Evolutionary conservation across 1,139 yeast genomes (phyloP).

Genomic region (Arxiozyma bovina): DNA sequence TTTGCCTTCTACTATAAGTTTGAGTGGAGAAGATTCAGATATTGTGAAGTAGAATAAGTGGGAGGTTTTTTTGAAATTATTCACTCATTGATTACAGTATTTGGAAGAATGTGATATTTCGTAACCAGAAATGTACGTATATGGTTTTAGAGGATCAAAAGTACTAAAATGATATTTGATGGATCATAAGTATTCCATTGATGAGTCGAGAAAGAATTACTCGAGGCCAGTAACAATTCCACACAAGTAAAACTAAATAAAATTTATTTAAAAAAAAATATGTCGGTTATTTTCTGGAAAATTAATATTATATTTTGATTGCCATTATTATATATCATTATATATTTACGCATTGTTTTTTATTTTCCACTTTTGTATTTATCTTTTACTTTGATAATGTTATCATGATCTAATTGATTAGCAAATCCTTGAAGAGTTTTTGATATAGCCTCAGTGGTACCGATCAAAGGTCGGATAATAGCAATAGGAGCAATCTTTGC

Average conservation of each 20-base stretch:
- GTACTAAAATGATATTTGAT: slow-evolving; percentile 50
- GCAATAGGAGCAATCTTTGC: slow-evolving; percentile 74
- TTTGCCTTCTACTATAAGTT: slow-evolving; percentile 85
- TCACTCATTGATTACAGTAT: slow-evolving; percentile 78
- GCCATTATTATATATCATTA: not conserved
- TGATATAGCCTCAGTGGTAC: slow-evolving; percentile 85
- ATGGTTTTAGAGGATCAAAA: slow-evolving; percentile 87
- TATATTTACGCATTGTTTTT: not conserved
- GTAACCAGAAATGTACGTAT: slow-evolving; percentile 57
- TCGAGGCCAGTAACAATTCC: slow-evolving; percentile 72
- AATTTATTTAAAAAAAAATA: not conserved
- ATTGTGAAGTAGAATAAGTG: slow-evolving; percentile 65
- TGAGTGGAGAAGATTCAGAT: slow-evolving; percentile 89
- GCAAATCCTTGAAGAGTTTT: slow-evolving; percentile 77
- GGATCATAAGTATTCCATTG: slow-evolving; percentile 61
- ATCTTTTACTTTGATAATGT: slow-evolving; percentile 42
- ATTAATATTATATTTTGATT: not conserved
- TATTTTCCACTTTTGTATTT: slow-evolving; percentile 36
- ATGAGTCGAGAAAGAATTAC: slow-evolving; percentile 46
- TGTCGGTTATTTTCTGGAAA: not conserved
- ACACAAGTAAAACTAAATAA: not conserved
- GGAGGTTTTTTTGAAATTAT: slow-evolving; percentile 83
- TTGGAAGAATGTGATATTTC: slow-evolving; percentile 67
- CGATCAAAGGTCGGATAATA: slow-evolving; percentile 76
- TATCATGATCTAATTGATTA: slow-evolving; percentile 66